A percentile compares a stretch with the other conserved stretches of the same genome.
phyloP scores from a whole-genome alignment of 441 rosid genomes.

The Pelargonium myrrhifolium region DNA sequence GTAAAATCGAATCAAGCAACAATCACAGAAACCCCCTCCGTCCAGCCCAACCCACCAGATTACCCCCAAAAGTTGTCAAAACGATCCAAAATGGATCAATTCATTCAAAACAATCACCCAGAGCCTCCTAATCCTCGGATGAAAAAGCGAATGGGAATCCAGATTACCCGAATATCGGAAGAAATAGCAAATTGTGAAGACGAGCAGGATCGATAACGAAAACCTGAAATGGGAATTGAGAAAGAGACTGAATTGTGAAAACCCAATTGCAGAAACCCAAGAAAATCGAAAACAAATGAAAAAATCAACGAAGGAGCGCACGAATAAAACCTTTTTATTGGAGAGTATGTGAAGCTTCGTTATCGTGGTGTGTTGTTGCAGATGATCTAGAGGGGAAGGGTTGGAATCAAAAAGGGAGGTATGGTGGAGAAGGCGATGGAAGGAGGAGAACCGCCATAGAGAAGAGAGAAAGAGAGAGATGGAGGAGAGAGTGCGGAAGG shows the following conservation, averaged over 20 bases:
- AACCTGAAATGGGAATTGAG: constrained; percentile 17
- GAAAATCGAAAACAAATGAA: not conserved
- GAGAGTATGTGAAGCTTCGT: not conserved
- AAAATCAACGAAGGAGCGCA: not conserved
- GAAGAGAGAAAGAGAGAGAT: not conserved
- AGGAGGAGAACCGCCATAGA: constrained; percentile 15
- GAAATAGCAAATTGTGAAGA: not conserved
- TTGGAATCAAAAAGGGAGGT: not conserved
- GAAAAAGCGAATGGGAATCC: constrained; percentile 4
- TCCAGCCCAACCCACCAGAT: not conserved
- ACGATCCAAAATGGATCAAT: constrained; percentile 15
- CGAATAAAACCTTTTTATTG: not conserved
- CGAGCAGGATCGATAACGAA: not conserved
- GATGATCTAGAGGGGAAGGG: not conserved
- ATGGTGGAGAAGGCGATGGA: not conserved
- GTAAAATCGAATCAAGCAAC: not conserved
- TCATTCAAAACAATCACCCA: constrained; percentile 5
- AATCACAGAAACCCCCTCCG: constrained; percentile 1
- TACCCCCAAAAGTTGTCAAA: not conserved
- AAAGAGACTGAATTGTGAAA: not conserved
- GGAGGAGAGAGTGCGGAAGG: constrained; percentile 14
- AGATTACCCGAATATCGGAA: not conserved
- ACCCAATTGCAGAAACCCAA: not conserved
- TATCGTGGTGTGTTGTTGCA: no score
- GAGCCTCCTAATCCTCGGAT: not conserved